These are phyloP conservation scores for Puccinia hordei DNA, from an alignment of 1,284 basidiomycete species.

Conservation along the genomic window DNA sequence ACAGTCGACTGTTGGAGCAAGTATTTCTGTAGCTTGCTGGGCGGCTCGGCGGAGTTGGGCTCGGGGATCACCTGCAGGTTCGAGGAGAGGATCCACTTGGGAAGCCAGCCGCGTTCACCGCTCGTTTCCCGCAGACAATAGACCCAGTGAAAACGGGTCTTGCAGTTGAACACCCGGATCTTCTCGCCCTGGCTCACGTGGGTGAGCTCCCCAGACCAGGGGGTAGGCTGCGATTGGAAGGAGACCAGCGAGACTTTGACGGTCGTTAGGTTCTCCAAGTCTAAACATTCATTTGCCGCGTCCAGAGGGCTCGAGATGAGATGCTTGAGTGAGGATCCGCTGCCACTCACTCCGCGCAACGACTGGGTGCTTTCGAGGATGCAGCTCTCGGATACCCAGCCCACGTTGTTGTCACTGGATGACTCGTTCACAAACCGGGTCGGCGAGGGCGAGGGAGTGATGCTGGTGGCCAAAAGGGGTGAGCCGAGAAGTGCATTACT, in stretches of 20 bases:
- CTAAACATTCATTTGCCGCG: slow-evolving; percentile 12
- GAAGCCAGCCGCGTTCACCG: slow-evolving; percentile 46
- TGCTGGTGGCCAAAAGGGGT: slow-evolving; percentile 16
- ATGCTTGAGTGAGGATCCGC: slow-evolving; percentile 29
- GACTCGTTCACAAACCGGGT: slow-evolving; percentile 12
- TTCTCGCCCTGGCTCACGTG: slow-evolving; percentile 37
- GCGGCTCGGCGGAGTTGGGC: not conserved
- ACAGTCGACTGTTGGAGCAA: not conserved
- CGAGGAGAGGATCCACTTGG: slow-evolving; percentile 40
- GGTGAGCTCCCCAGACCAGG: slow-evolving; percentile 44
- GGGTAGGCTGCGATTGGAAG: slow-evolving; percentile 31
- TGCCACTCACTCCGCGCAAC: slow-evolving; percentile 12
- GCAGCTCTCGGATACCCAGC: slow-evolving; percentile 41
- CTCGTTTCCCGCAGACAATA: slow-evolving; percentile 46
- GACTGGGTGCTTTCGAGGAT: slow-evolving; percentile 43
- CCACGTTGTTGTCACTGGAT: slow-evolving; percentile 26
- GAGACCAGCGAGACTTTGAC: slow-evolving; percentile 21
- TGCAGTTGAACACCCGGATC: slow-evolving; percentile 34
- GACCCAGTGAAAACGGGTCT: slow-evolving; percentile 44
- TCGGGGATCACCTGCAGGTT: slow-evolving; percentile 34
- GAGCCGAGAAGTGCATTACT: slow-evolving; percentile 31
- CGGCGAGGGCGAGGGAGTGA: slow-evolving; percentile 6
- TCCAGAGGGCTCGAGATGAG: slow-evolving; percentile 39
- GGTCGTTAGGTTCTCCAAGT: slow-evolving; percentile 14
- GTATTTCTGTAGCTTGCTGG: slow-evolving; percentile 33